Evolutionary conservation across 345 rosid genomes (phyloP).

Genomic region (Syzygium aqueum): DNA sequence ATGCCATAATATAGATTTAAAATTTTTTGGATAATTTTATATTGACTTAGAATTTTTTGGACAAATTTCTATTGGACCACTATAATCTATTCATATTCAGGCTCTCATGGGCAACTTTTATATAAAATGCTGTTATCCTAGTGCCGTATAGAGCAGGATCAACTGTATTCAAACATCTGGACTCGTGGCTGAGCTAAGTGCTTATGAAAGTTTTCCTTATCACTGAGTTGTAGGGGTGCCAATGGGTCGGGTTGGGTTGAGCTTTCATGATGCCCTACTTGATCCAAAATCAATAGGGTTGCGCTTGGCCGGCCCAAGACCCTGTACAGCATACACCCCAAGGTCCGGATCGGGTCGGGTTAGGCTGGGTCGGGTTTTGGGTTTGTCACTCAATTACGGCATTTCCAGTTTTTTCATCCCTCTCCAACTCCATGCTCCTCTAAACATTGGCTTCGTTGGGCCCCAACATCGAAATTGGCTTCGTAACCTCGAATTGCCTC

Average conservation of each 20-base stretch:
- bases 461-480: constrained; percentile 72
- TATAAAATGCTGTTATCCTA: neutral
- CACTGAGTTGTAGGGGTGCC: too few species aligned
- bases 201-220: neutral
- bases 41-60: neutral
- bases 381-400: too few species aligned
- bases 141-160: neutral
- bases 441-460: constrained; percentile 61
- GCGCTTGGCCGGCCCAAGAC: too few species aligned
- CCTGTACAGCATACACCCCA: too few species aligned
- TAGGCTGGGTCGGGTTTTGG: too few species aligned
- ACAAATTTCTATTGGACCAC: neutral
- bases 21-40: neutral
- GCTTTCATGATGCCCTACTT: too few species aligned
- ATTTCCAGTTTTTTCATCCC: too few species aligned
- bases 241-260: too few species aligned
- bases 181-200: neutral
- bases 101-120: neutral
- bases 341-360: too few species aligned
- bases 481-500: constrained; percentile 54
- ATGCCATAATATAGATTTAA: too few species aligned
- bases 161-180: neutral
- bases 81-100: neutral
- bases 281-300: too few species aligned
- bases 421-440: constrained; percentile 40